Conservation (phyloP, 768 basidiomycete genomes). For the Panaeolus cyanescens region DNA sequence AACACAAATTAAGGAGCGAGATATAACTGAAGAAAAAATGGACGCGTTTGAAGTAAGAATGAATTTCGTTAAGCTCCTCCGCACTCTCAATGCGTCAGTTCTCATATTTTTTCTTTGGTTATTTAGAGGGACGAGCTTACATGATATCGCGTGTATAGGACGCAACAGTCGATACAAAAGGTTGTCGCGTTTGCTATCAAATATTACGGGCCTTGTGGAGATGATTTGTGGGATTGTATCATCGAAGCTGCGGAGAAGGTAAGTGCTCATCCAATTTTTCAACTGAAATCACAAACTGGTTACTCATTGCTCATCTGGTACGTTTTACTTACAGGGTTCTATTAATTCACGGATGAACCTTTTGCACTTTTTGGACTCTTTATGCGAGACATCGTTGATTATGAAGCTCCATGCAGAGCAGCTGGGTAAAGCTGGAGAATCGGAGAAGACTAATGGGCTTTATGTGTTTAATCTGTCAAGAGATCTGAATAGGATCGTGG, state of each 20-base stretch:
- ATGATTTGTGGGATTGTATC: constrained; percentile 94
- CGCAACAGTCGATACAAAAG: constrained; percentile 87
- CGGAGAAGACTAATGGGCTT: constrained; percentile 45
- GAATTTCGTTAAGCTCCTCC: constrained; percentile 36
- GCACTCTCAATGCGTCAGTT: constrained; percentile 38
- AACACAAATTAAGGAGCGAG: not conserved
- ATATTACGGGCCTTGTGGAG: constrained; percentile 81
- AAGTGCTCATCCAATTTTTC: not conserved
- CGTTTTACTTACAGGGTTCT: constrained; percentile 55
- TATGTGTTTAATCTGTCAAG: constrained; percentile 79
- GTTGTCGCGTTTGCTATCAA: constrained; percentile 86
- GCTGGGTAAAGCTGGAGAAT: constrained; percentile 4
- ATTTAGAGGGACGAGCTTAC: not conserved
- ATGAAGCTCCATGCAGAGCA: constrained; percentile 56
- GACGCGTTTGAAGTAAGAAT: constrained; percentile 43
- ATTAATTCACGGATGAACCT: constrained; percentile 94
- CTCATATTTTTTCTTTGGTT: constrained; percentile 3
- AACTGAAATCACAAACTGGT: not conserved
- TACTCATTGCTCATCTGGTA: not conserved
- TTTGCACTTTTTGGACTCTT: constrained; percentile 85
- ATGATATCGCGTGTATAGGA: constrained; percentile 43
- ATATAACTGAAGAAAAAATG: constrained; percentile 16
- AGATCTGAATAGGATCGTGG: constrained; percentile 79
- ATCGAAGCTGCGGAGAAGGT: constrained; percentile 92
- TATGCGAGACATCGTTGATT: constrained; percentile 78